phyloP scores from a whole-genome alignment of 768 basidiomycete genomes.

The Mycena leptocephala region DNA sequence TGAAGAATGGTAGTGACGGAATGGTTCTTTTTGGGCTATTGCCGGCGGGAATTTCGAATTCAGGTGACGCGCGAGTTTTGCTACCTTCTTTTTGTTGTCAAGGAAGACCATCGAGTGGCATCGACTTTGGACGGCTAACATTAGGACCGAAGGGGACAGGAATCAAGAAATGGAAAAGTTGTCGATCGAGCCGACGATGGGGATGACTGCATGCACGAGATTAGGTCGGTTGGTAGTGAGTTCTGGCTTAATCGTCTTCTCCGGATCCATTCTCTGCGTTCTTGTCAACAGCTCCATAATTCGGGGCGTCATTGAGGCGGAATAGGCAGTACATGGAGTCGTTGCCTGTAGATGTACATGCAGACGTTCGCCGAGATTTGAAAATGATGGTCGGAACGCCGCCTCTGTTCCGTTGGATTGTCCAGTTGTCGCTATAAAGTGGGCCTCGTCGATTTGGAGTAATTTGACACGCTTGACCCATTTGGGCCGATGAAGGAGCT shows the following conservation, averaged over 20 bases:
- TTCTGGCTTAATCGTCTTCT: too few relatives aligned
- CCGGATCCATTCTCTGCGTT: neutral
- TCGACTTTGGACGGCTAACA: neutral
- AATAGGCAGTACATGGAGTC: constrained; percentile 6
- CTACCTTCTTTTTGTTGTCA: neutral
- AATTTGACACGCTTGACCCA: too few relatives aligned
- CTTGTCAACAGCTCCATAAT: neutral
- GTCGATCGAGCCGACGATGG: neutral
- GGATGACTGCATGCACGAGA: neutral
- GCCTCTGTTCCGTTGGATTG: neutral
- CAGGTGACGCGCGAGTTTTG: neutral
- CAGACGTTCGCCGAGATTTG: neutral
- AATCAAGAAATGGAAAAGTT: neutral
- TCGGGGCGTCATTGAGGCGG: neutral
- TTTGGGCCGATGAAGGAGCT: too few relatives aligned
- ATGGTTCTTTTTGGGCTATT: too few relatives aligned
- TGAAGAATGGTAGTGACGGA: too few relatives aligned
- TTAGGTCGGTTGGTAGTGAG: too few relatives aligned
- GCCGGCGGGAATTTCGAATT: too few relatives aligned
- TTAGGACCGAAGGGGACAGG: too few relatives aligned
- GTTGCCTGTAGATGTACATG: constrained; percentile 9
- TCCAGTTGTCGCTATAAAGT: too few relatives aligned
- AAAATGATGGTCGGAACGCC: neutral
- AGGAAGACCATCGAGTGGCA: constrained; percentile 1
- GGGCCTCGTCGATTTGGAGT: too few relatives aligned